Evolutionary conservation across 345 rosid genomes (phyloP).

Genomic region (Aurinia saxatilis): DNA sequence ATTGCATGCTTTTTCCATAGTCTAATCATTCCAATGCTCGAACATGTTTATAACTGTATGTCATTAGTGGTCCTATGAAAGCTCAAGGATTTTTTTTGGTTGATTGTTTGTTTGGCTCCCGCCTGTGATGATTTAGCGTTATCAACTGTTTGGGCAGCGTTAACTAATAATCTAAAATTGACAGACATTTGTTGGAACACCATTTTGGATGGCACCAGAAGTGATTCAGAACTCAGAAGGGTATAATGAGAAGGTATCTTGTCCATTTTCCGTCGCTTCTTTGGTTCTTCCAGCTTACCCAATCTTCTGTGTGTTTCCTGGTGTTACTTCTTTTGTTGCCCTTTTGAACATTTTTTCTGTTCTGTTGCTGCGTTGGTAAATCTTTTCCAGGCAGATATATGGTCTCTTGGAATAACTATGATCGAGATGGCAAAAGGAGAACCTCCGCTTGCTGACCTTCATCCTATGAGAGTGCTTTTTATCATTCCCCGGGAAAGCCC

Average conservation of each 20-base stretch:
- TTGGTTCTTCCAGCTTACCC: slow-evolving; percentile 5
- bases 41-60: background rate
- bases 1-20: background rate
- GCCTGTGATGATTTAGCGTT: slow-evolving; percentile 5
- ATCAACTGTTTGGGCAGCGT: slow-evolving; percentile 5
- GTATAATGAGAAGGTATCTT: slow-evolving; percentile 85
- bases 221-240: slow-evolving; percentile 99
- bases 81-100: slow-evolving; percentile 1
- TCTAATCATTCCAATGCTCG: slow-evolving; percentile 3
- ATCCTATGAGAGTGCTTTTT: slow-evolving; percentile 99
- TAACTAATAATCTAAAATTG: slow-evolving; percentile 39
- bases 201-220: slow-evolving; percentile 99
- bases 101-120: background rate
- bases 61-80: background rate
- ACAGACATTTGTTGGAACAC: slow-evolving; percentile 99
- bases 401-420: slow-evolving; percentile 98
- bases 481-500: slow-evolving; percentile 99
- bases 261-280: background rate
- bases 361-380: slow-evolving; percentile 9
- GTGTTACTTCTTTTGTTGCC: background rate
- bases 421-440: slow-evolving; percentile 99
- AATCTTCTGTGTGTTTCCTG: slow-evolving; percentile 11
- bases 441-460: slow-evolving; percentile 99
- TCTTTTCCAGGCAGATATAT: slow-evolving; percentile 86
- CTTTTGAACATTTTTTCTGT: slow-evolving; percentile 5